Conservation (phyloP, 2,329 filamentous ascomycete genomes). For the Hymenoscyphus scutula region DNA sequence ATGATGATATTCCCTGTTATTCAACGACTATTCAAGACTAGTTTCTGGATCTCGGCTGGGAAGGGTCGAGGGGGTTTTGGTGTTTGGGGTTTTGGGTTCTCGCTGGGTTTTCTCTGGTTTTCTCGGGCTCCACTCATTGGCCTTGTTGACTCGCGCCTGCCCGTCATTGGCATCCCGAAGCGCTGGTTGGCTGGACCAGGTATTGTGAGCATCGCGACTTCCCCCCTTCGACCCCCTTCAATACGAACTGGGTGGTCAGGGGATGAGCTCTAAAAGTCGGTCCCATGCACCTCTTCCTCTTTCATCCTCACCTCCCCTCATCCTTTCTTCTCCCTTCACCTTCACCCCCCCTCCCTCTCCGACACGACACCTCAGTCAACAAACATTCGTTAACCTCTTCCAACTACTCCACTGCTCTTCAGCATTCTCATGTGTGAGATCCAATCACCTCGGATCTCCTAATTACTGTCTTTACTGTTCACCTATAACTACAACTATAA, state of each 20-base stretch:
- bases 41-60: too few relatives aligned
- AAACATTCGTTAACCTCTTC: not conserved
- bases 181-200: not conserved
- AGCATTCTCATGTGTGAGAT: constrained; percentile 3
- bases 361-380: not conserved
- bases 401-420: not conserved
- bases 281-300: not conserved
- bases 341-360: too few relatives aligned
- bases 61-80: too few relatives aligned
- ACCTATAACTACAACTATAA: constrained; percentile 2
- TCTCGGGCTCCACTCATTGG: not conserved
- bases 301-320: not conserved
- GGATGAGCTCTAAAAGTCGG: not conserved
- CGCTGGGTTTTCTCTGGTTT: not conserved
- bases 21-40: too few relatives aligned
- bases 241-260: not conserved
- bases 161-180: not conserved
- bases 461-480: not conserved
- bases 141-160: not conserved
- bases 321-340: not conserved
- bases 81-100: too few relatives aligned
- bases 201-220: not conserved
- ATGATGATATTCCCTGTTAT: too few relatives aligned
- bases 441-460: constrained; percentile 3
- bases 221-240: not conserved